Evolutionary conservation across 2,329 filamentous ascomycete species (phyloP).

Genomic region (Ophioceras dolichostomum): DNA sequence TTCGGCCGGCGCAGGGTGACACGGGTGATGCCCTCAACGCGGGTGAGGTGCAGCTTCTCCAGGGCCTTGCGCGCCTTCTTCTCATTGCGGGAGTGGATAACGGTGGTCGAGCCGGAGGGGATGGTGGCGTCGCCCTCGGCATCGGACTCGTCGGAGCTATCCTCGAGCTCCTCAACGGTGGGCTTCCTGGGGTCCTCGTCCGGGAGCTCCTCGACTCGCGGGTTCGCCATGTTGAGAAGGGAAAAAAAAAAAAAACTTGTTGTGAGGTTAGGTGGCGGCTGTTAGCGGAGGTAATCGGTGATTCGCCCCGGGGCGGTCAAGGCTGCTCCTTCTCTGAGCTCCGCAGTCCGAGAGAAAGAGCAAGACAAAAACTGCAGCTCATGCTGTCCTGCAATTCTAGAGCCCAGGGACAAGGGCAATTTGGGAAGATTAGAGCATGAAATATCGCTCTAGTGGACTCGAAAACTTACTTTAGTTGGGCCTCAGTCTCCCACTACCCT

Average conservation of each 20-base stretch:
- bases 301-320: too few species aligned
- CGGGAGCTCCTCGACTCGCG: conserved; percentile 92
- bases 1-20: conserved; percentile 97
- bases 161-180: conserved; percentile 61
- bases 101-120: conserved; percentile 75
- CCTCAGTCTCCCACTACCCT: too few species aligned
- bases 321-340: too few species aligned
- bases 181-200: conserved; percentile 82
- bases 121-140: conserved; percentile 53
- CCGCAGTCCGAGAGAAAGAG: too few species aligned
- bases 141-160: conserved; percentile 60
- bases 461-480: too few species aligned
- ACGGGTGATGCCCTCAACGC: conserved; percentile 92
- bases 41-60: conserved; percentile 94
- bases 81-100: conserved; percentile 98
- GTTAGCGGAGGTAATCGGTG: too few species aligned
- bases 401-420: too few species aligned
- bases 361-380: too few species aligned
- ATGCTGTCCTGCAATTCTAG: too few species aligned
- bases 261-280: too few species aligned
- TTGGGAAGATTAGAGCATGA: too few species aligned
- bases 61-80: conserved; percentile 99
- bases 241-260: not conserved
- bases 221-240: conserved; percentile 95
- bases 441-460: too few species aligned